These are phyloP conservation scores for Cucurbita maxima DNA, from an alignment of 306 rosid species.

Conservation along the genomic window DNA sequence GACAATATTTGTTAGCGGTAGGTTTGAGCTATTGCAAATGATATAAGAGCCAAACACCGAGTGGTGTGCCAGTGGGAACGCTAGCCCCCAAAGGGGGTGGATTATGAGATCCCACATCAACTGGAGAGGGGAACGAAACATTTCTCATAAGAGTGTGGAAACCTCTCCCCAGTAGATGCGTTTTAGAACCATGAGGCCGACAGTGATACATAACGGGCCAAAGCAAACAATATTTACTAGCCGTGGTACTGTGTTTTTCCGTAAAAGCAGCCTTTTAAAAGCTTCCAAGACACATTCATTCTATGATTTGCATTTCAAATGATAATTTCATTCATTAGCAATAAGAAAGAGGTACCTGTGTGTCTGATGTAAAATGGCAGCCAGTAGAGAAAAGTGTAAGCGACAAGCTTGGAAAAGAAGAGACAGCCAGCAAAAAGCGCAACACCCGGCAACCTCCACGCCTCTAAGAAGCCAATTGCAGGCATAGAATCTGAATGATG, in stretches of 20 bases:
- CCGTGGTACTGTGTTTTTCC: background rate
- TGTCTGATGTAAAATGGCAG: slow-evolving; percentile 77
- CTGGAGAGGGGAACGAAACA: no score
- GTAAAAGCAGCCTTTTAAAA: background rate
- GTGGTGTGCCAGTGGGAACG: no score
- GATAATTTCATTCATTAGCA: background rate
- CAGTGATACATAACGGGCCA: no score
- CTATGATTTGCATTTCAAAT: background rate
- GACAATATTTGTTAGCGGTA: no score
- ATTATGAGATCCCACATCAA: no score
- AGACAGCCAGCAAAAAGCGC: slow-evolving; percentile 78
- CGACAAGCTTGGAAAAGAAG: slow-evolving; percentile 90
- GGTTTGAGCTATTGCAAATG: no score
- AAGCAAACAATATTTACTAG: no score
- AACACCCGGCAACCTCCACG: slow-evolving; percentile 82
- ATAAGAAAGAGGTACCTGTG: slow-evolving; percentile 28
- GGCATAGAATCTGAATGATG: slow-evolving; percentile 22
- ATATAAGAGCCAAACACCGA: no score
- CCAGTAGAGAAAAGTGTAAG: slow-evolving; percentile 86
- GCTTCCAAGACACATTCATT: background rate
- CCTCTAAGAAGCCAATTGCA: slow-evolving; percentile 91
- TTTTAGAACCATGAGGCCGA: no score
- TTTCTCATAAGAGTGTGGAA: no score
- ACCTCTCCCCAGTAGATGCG: no score
- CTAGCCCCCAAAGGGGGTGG: no score